Percentiles rank a stretch among this genome's conserved stretches.
These are phyloP conservation scores for Blastocystis sp. DNA, from an alignment of 352 stramenopile genomes.

Conservation along the genomic window DNA sequence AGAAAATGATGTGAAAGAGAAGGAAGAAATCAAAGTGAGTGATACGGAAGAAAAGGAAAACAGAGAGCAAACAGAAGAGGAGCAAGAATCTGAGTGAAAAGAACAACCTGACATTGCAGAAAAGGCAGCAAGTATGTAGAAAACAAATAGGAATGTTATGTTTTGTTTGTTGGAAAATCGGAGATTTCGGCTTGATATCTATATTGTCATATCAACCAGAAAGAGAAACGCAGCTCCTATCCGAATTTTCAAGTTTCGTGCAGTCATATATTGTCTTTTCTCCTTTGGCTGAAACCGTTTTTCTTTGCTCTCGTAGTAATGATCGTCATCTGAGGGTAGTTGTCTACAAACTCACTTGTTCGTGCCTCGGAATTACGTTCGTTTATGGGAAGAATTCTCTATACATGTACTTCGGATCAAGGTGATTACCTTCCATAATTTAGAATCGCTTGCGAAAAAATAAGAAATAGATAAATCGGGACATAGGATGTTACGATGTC, in stretches of 20 bases:
- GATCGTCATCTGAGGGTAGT: background rate
- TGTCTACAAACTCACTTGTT: background rate
- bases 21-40: background rate
- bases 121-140: background rate
- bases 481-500: background rate
- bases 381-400: background rate
- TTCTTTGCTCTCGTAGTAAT: background rate
- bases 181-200: conserved; percentile 51
- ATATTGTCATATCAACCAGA: background rate
- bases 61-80: background rate
- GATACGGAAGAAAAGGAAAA: background rate
- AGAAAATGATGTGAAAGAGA: background rate
- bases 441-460: background rate
- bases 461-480: background rate
- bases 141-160: background rate
- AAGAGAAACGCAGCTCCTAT: background rate
- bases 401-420: background rate
- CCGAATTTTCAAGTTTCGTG: conserved; percentile 5
- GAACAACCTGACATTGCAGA: background rate
- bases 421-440: background rate
- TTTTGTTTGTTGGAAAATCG: conserved; percentile 26
- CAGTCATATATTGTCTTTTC: conserved; percentile 23
- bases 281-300: background rate
- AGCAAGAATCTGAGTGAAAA: background rate
- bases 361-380: background rate